These are phyloP conservation scores for Atkinsonella texensis DNA, from an alignment of 2,329 filamentous ascomycete genomes.

Conservation along the genomic window DNA sequence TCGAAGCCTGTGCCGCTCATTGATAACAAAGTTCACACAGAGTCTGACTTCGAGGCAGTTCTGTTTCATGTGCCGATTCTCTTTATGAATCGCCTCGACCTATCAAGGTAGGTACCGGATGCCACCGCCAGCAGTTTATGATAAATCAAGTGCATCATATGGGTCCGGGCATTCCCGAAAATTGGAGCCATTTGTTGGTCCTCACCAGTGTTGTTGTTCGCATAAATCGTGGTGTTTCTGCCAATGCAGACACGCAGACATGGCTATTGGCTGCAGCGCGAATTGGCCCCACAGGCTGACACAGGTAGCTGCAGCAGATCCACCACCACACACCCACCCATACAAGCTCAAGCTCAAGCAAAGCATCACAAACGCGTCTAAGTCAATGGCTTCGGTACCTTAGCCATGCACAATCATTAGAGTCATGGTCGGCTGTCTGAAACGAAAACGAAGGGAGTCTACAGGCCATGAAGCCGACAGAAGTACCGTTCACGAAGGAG, in stretches of 20 bases:
- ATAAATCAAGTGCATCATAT: no score
- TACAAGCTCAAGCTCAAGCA: not conserved
- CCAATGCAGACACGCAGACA: no score
- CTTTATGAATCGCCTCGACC: no score
- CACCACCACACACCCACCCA: not conserved
- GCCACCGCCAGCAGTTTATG: no score
- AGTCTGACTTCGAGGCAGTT: not conserved
- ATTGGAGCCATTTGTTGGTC: no score
- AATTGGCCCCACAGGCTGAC: not conserved
- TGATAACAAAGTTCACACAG: not conserved
- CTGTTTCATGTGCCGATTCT: not conserved
- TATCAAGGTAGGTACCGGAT: no score
- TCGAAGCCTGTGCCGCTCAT: not conserved
- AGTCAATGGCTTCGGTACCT: not conserved
- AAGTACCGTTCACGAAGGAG: slow-evolving; percentile 6
- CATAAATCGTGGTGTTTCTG: no score
- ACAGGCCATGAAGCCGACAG: slow-evolving; percentile 4
- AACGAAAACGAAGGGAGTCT: slow-evolving; percentile 15
- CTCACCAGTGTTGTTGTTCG: no score
- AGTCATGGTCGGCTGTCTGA: slow-evolving; percentile 15
- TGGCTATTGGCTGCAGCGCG: no score
- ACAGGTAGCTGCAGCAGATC: not conserved
- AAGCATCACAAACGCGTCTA: not conserved
- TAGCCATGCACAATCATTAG: not conserved
- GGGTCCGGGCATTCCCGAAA: no score